Base-by-base conservation (phyloP, 2,329 filamentous ascomycete species). In the Colletotrichum tropicale region DNA sequence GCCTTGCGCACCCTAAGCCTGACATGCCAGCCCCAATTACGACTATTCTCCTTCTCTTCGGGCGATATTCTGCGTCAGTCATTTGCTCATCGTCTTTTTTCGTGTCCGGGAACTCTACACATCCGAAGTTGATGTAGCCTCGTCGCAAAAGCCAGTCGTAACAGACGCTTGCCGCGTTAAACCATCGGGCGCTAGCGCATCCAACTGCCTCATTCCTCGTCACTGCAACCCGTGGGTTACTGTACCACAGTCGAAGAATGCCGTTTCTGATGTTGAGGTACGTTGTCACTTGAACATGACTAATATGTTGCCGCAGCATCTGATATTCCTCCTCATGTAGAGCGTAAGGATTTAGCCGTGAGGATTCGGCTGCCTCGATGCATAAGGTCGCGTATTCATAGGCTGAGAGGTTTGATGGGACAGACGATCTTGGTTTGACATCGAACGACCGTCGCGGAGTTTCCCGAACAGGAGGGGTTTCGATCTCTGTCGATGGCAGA, bases 111-210 rank as follows among this genome's bases (percentile, higher is more conserved):
- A 96, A 86, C 81, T 96, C 92, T 4, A 97, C 90, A 83, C 97
- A 98, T 18, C 98, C 97, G 83, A 96, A 98, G 84, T 99, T 99
- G 87, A 99, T 98, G 83, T 98, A 98, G 24, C 97, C 97, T 78
- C 94, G 92, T 76, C 96, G 93, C 71, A 96, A 89, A 21, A 99
- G 91, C 96, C 96, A 99, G 83, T 98, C 93, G 82, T 97, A 98
- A 78, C 96, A 97, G 71, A 98, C 90, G 78, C 93, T 95, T 12
- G 97, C 96, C 61, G 96, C 91, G 75, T 95, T 94, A 84, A 98
- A 98, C 93, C 96, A 98, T 70, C 96, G 92, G 70, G 90, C 89
- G 80, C 98, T 96, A 67, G 96, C 95, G 86, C 96, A 98, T 5
- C 97, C 97, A 60, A 96, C 91, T 8, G 97, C 97, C 84, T 98